These are phyloP conservation scores for Rhynchospora tenuis DNA, from an alignment of 176 grass and related monocot species.

Conservation along the genomic window DNA sequence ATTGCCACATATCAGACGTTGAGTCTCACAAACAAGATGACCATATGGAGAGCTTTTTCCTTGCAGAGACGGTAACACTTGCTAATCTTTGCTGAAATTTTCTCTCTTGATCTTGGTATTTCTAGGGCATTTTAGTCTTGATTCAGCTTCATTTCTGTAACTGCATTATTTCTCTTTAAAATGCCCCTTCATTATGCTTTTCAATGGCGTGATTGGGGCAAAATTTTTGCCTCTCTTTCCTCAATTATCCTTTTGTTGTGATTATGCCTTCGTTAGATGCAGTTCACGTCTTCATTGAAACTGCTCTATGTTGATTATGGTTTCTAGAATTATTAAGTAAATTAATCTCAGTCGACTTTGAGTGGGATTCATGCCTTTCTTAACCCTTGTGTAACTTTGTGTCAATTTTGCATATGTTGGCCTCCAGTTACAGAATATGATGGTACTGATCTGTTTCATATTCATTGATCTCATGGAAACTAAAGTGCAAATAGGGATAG, in stretches of 20 bases:
- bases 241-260: background rate
- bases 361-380: background rate
- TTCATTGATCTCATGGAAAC: background rate
- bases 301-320: background rate
- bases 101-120: background rate
- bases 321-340: background rate
- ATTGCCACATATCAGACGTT: constrained; percentile 95
- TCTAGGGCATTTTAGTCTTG: background rate
- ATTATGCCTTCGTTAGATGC: background rate
- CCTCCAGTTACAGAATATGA: background rate
- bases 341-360: background rate
- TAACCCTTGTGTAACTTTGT: background rate
- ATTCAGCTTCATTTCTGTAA: background rate
- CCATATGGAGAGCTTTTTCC: constrained; percentile 99
- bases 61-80: constrained; percentile 76
- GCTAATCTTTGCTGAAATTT: background rate
- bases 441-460: background rate
- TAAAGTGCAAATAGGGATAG: background rate
- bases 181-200: background rate
- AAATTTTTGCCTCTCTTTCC: background rate
- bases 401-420: background rate
- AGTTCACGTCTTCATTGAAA: background rate
- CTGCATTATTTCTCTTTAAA: background rate
- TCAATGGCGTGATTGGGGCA: background rate
- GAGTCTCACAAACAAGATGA: constrained; percentile 94